Evolutionary conservation across 2,329 filamentous ascomycete species (phyloP).

Genomic region (Pseudocercospora ulei): DNA sequence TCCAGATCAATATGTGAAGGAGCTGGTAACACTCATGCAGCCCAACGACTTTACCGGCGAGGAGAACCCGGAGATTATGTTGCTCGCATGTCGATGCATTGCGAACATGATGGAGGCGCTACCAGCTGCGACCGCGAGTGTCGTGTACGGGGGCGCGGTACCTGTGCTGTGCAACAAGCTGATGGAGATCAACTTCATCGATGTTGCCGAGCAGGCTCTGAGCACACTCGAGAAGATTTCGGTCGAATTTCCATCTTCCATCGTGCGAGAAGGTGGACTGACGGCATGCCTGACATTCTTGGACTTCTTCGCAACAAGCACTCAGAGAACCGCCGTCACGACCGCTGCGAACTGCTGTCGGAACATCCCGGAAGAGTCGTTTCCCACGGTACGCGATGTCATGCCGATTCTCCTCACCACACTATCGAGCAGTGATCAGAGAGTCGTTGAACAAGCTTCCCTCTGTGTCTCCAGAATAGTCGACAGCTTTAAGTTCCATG

Average conservation of each 20-base stretch:
- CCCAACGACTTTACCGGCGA: conserved; percentile 69
- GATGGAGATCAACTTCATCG: conserved; percentile 92
- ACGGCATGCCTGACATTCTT: conserved; percentile 93
- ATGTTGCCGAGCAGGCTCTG: conserved; percentile 89
- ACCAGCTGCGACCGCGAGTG: conserved; percentile 82
- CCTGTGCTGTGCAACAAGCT: conserved; percentile 90
- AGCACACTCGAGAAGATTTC: conserved; percentile 98
- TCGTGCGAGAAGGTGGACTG: conserved; percentile 88
- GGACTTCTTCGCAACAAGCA: conserved; percentile 96
- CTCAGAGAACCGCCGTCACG: conserved; percentile 89
- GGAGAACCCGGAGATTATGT: conserved; percentile 94
- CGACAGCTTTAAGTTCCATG: conserved; percentile 87
- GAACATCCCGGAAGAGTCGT: conserved; percentile 90
- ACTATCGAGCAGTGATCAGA: conserved; percentile 82
- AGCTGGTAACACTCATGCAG: conserved; percentile 84
- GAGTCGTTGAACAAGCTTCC: conserved; percentile 92
- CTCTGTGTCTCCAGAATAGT: conserved; percentile 92
- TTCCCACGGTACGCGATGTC: conserved; percentile 80
- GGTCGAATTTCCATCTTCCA: conserved; percentile 85
- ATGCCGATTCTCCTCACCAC: conserved; percentile 94
- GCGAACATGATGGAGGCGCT: conserved; percentile 97
- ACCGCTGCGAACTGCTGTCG: conserved; percentile 97
- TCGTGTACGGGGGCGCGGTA: conserved; percentile 94
- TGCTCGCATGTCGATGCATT: conserved; percentile 86
- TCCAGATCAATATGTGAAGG: conserved; percentile 88